Conservation (phyloP, 306 rosid genomes). For the Rosa lucieae region DNA sequence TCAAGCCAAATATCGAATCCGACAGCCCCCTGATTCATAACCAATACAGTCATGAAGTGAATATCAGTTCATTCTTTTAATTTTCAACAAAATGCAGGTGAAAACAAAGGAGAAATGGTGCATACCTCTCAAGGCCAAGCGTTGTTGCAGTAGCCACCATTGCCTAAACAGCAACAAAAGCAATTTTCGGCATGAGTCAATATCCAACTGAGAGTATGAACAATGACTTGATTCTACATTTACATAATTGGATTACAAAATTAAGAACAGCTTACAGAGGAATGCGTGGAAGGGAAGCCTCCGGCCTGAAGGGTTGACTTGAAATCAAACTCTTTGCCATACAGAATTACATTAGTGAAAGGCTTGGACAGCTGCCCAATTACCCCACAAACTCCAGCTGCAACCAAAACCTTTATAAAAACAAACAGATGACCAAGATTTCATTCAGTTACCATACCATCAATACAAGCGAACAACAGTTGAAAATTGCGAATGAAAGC, state of each 20-base stretch:
- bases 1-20: constrained; percentile 79
- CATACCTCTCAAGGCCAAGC: constrained; percentile 82
- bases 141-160: constrained; percentile 78
- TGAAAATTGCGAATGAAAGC: neutral
- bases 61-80: neutral
- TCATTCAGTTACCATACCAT: neutral
- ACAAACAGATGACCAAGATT: neutral
- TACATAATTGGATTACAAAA: neutral
- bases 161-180: constrained; percentile 54
- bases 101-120: constrained; percentile 3
- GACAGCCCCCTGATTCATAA: constrained; percentile 69
- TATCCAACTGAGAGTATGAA: neutral
- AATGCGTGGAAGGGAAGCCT: constrained; percentile 93
- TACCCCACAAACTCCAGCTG: constrained; percentile 63
- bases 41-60: neutral
- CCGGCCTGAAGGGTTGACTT: constrained; percentile 64
- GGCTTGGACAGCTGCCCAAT: constrained; percentile 91
- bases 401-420: constrained; percentile 58
- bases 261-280: constrained; percentile 58
- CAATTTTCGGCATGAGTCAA: constrained; percentile 21
- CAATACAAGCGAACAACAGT: constrained; percentile 9
- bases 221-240: neutral
- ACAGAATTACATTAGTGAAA: constrained; percentile 55
- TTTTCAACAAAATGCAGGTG: neutral
- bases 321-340: constrained; percentile 71